Percentiles rank a stretch among this genome's conserved stretches.
phyloP scores from a whole-genome alignment of 176 grass and related monocot species.

The Metroxylon sagu region DNA sequence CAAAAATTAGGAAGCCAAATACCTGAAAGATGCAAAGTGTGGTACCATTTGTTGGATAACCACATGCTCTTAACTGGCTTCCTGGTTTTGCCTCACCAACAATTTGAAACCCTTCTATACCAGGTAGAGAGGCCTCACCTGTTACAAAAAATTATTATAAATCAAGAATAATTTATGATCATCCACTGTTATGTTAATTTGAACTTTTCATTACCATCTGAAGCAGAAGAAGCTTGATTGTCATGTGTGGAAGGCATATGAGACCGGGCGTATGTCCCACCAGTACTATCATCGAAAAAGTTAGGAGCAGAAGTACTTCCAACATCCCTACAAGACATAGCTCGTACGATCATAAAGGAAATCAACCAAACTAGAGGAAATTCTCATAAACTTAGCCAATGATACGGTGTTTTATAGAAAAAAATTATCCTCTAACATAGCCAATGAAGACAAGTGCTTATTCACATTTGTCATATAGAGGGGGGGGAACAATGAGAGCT shows the following conservation, averaged over 20 bases:
- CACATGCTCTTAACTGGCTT: constrained; percentile 51
- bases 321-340: constrained; percentile 45
- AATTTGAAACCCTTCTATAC: constrained; percentile 93
- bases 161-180: constrained; percentile 32
- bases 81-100: constrained; percentile 57
- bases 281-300: constrained; percentile 50
- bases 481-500: too few relatives aligned
- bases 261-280: constrained; percentile 22
- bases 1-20: constrained; percentile 6
- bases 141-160: constrained; percentile 11
- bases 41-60: constrained; percentile 79
- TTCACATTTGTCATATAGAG: too few relatives aligned
- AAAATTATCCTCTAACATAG: too few relatives aligned
- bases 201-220: constrained; percentile 54
- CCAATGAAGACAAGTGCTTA: too few relatives aligned
- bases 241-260: constrained; percentile 14
- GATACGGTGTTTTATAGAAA: too few relatives aligned
- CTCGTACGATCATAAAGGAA: not conserved
- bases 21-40: constrained; percentile 98
- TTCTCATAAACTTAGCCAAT: too few relatives aligned
- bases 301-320: constrained; percentile 27
- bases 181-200: constrained; percentile 14
- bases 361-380: too few relatives aligned
- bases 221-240: constrained; percentile 30
- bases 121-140: constrained; percentile 52